These are phyloP conservation scores for Neurospora hispaniola DNA, from an alignment of 495 filamentous ascomycete species.

Conservation along the genomic window DNA sequence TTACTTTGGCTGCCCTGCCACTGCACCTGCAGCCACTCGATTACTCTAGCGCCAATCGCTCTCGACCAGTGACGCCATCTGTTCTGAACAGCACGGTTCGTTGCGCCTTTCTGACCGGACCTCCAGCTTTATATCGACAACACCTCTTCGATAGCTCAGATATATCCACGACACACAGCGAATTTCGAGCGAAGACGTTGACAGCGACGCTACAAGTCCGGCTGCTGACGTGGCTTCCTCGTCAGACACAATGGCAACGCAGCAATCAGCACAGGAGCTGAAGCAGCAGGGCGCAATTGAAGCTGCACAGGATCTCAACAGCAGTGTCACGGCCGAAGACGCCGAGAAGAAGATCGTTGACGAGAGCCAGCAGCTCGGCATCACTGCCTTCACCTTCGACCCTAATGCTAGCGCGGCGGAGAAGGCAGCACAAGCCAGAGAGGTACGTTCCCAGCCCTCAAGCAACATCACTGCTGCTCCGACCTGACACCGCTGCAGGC, in stretches of 20 bases:
- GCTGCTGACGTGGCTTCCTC: constrained; percentile 10
- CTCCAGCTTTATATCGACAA: not conserved
- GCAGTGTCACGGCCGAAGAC: constrained; percentile 53
- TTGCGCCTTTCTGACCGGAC: not conserved
- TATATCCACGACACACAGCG: not conserved
- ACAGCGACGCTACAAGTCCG: not conserved
- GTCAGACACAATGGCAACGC: constrained; percentile 29
- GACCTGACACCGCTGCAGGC: constrained; percentile 23
- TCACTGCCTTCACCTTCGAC: constrained; percentile 73
- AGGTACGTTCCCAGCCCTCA: constrained; percentile 48
- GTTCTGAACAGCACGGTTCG: not conserved
- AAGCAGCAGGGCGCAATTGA: constrained; percentile 71
- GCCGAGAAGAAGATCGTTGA: constrained; percentile 61
- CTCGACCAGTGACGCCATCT: not conserved
- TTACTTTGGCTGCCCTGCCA: constrained; percentile 1
- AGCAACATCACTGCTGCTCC: not conserved
- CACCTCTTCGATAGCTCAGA: not conserved
- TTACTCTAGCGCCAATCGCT: not conserved
- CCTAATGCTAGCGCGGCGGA: constrained; percentile 74
- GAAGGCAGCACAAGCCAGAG: constrained; percentile 68
- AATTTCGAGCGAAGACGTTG: not conserved
- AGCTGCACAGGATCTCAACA: constrained; percentile 57
- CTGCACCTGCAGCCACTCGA: constrained; percentile 3
- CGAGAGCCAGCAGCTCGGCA: constrained; percentile 66
- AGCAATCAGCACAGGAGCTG: constrained; percentile 44